Evolutionary conservation across 768 basidiomycete species (phyloP).

Genomic region (Mycena albidolilacea): DNA sequence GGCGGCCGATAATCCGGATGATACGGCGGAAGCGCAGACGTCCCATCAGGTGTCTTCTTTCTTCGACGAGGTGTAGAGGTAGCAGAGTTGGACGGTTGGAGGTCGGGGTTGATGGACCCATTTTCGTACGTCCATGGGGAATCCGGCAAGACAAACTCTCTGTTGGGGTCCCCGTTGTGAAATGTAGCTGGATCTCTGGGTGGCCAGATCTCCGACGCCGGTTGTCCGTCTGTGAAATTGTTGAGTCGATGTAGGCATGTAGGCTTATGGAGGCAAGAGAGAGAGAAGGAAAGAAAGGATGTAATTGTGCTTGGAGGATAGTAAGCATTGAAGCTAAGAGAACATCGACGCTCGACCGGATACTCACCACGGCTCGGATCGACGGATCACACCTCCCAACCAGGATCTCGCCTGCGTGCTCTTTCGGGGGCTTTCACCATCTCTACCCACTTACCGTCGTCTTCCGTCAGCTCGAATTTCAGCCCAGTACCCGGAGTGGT

Average conservation of each 20-base stretch:
- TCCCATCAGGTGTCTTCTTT: conserved; percentile 47
- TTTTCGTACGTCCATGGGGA: conserved; percentile 93
- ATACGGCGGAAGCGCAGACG: conserved; percentile 77
- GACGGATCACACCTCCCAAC: conserved; percentile 38
- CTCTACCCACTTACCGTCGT: conserved; percentile 82
- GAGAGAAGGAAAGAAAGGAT: conserved; percentile 14
- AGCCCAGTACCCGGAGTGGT: conserved; percentile 79
- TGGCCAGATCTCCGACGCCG: conserved; percentile 70
- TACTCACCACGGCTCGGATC: conserved; percentile 18
- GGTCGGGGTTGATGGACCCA: conserved; percentile 79
- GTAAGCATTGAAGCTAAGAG: conserved; percentile 12
- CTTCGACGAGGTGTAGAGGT: conserved; percentile 38
- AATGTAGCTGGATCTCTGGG: conserved; percentile 73
- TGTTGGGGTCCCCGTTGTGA: conserved; percentile 48
- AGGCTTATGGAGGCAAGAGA: conserved; percentile 10
- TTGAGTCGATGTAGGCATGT: conserved; percentile 11
- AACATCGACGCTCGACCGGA: background rate
- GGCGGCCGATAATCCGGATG: conserved; percentile 75
- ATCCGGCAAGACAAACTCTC: conserved; percentile 64
- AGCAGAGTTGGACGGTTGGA: conserved; percentile 71
- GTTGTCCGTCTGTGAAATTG: conserved; percentile 42
- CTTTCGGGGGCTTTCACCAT: conserved; percentile 46
- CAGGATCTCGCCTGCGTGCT: conserved; percentile 41
- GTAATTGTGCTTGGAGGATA: conserved; percentile 20
- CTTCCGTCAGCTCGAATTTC: conserved; percentile 78